A percentile compares a stretch with the other conserved stretches of the same genome.
These are phyloP conservation scores for Suillus subaureus DNA, from an alignment of 768 basidiomycete species.

Conservation along the genomic window DNA sequence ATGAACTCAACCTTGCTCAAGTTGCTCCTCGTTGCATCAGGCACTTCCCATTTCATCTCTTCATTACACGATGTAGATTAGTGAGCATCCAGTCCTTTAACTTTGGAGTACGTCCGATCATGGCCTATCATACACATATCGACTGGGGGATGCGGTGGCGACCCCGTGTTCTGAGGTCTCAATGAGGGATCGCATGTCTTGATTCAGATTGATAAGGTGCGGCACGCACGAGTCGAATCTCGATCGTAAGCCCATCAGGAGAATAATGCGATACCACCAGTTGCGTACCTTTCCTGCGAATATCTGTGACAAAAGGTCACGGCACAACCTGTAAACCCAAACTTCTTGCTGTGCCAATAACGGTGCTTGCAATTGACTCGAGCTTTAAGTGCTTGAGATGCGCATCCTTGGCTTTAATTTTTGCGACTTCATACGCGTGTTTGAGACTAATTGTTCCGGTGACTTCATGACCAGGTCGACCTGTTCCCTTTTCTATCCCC, in stretches of 20 bases:
- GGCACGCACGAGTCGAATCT: constrained; percentile 21
- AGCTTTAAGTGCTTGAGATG: constrained; percentile 85
- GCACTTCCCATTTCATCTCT: constrained; percentile 30
- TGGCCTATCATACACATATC: constrained; percentile 25
- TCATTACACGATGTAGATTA: constrained; percentile 35
- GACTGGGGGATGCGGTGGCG: constrained; percentile 16
- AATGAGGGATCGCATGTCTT: constrained; percentile 14
- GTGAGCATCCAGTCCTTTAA: constrained; percentile 21
- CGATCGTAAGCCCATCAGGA: constrained; percentile 10
- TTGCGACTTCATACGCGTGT: constrained; percentile 98
- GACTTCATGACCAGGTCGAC: constrained; percentile 75
- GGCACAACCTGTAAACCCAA: constrained; percentile 90
- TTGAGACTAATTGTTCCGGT: constrained; percentile 88
- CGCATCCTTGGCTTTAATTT: constrained; percentile 91
- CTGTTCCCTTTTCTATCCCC: constrained; percentile 88
- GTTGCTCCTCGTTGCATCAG: constrained; percentile 29
- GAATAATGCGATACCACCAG: constrained; percentile 2
- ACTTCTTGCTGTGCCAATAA: constrained; percentile 87
- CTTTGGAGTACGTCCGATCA: constrained; percentile 20
- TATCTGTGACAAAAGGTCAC: constrained; percentile 42
- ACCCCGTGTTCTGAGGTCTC: constrained; percentile 10
- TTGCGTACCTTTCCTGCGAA: constrained; percentile 27
- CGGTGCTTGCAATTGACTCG: constrained; percentile 85
- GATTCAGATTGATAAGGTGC: constrained; percentile 30
- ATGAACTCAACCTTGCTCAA: constrained; percentile 40